Conservation (phyloP, 805 yeast species). For the fission yeast (Schizosaccharomyces pombe) region DNA sequence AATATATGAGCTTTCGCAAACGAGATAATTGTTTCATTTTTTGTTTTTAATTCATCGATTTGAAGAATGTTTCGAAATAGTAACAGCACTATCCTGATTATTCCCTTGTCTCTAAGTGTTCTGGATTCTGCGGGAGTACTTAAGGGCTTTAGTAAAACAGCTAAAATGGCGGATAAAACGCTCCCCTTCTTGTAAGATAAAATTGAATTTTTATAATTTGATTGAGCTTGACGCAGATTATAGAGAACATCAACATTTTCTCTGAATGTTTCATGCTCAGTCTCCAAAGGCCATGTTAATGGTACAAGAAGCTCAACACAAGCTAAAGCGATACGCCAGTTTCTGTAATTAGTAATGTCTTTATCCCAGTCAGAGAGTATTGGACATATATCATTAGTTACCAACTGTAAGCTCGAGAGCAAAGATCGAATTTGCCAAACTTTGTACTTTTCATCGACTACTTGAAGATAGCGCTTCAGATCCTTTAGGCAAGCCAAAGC, state of each 20-base stretch:
- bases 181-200: conserved; percentile 34
- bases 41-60: conserved; percentile 42
- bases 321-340: conserved; percentile 41
- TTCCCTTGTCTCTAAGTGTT: conserved; percentile 43
- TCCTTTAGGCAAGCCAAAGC: conserved; percentile 71
- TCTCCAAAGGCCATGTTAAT: conserved; percentile 62
- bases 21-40: conserved; percentile 31
- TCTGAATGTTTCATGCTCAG: conserved; percentile 27
- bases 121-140: conserved; percentile 30
- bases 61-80: conserved; percentile 57
- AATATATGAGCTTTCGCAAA: conserved; percentile 54
- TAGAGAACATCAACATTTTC: conserved; percentile 36
- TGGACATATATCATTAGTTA: conserved; percentile 46
- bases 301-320: conserved; percentile 61
- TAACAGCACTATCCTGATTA: conserved; percentile 45
- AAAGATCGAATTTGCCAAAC: conserved; percentile 71
- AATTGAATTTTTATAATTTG: conserved; percentile 45
- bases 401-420: conserved; percentile 55
- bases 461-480: conserved; percentile 63
- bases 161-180: conserved; percentile 42
- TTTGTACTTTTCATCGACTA: conserved; percentile 51
- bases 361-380: conserved; percentile 55
- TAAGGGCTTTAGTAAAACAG: conserved; percentile 42
- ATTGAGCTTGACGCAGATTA: conserved; percentile 41
- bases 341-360: conserved; percentile 13